Percentiles rank a stretch among this genome's conserved stretches.
Evolutionary conservation across 305 asterid genomes (phyloP).

Genomic region (Solanum chacoense): DNA sequence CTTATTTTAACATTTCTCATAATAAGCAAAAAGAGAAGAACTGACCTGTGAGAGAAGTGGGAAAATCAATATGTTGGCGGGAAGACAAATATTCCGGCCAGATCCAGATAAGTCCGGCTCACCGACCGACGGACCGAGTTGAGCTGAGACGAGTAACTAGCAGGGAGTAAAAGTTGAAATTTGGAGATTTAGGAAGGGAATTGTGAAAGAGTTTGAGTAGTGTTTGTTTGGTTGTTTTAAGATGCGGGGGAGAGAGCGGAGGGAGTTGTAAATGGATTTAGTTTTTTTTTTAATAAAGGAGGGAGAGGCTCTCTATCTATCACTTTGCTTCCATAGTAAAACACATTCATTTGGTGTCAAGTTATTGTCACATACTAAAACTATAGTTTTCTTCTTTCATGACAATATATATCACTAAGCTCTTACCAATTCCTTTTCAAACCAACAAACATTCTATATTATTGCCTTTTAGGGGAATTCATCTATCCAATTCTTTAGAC

Average conservation of each 20-base stretch:
- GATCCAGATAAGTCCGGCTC: not conserved
- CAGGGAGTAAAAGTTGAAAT: not conserved
- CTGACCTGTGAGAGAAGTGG: not conserved
- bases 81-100: not conserved
- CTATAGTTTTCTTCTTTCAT: not conserved
- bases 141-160: not conserved
- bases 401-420: not conserved
- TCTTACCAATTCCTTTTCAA: not conserved
- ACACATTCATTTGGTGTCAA: not conserved
- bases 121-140: not conserved
- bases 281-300: not conserved
- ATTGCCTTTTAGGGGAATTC: not conserved
- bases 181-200: not conserved
- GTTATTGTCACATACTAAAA: not conserved
- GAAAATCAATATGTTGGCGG: not conserved
- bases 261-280: not conserved
- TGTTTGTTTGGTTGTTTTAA: not conserved
- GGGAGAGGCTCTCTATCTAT: not conserved
- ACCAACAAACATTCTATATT: not conserved
- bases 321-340: slow-evolving; percentile 1
- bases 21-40: not conserved
- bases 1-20: not conserved
- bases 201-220: not conserved
- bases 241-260: not conserved
- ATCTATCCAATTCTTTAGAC: not conserved